A percentile compares a stretch with the other conserved stretches of the same genome.
Evolutionary conservation across 2,329 filamentous ascomycete genomes (phyloP).

Genomic region (Periconia sp.): DNA sequence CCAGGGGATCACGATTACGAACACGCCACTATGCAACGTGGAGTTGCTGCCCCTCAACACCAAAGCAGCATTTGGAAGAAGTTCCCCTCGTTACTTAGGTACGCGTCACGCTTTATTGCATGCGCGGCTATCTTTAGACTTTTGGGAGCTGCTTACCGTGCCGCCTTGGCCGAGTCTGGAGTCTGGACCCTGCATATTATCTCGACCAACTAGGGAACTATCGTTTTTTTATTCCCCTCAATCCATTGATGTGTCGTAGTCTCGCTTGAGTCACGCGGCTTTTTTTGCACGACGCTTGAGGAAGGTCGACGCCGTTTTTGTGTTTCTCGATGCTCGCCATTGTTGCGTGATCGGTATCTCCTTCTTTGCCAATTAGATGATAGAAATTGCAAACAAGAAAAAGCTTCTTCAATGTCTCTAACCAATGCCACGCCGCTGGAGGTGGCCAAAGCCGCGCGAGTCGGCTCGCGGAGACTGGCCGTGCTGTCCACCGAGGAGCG

Average conservation of each 20-base stretch:
- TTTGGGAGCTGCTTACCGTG: conserved; percentile 10
- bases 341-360: conserved; percentile 1
- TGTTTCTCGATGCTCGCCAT: background rate
- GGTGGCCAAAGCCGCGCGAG: conserved; percentile 75
- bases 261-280: conserved; percentile 27
- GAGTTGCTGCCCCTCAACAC: conserved; percentile 26
- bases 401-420: conserved; percentile 65
- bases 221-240: background rate
- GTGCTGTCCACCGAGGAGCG: conserved; percentile 74
- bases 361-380: background rate
- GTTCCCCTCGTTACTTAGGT: conserved; percentile 2
- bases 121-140: conserved; percentile 25
- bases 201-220: background rate
- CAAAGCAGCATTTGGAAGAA: conserved; percentile 17
- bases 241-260: conserved; percentile 3
- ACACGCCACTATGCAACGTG: background rate
- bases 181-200: conserved; percentile 22
- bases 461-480: conserved; percentile 80
- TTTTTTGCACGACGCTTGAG: conserved; percentile 4
- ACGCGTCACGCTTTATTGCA: background rate
- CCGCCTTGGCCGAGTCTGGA: conserved; percentile 6
- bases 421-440: conserved; percentile 80
- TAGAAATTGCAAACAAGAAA: too few species aligned
- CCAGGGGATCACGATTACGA: too few species aligned
- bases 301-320: conserved; percentile 2